These are phyloP conservation scores for Talaromyces sp. DNA, from an alignment of 2,329 filamentous ascomycete genomes.

Conservation along the genomic window DNA sequence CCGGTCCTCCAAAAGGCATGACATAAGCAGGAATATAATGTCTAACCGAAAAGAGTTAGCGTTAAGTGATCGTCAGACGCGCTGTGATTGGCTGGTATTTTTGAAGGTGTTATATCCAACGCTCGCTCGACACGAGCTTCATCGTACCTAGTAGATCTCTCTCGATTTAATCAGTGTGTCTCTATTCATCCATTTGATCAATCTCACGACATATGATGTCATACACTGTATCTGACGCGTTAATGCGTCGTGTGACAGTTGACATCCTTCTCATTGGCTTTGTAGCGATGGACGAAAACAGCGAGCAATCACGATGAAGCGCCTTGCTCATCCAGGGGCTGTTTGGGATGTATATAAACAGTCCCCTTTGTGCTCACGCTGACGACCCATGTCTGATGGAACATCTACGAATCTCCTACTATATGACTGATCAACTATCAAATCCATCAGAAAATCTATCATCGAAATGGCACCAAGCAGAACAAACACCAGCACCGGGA, in stretches of 20 bases:
- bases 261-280: not conserved
- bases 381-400: too few species aligned
- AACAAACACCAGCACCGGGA: not conserved
- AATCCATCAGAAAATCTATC: not conserved
- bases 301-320: not conserved
- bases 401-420: not conserved
- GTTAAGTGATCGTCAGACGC: not conserved
- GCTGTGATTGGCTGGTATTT: not conserved
- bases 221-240: not conserved
- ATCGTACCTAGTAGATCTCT: not conserved
- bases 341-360: not conserved
- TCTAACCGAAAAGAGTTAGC: not conserved
- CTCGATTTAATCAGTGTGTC: not conserved
- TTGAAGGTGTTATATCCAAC: not conserved
- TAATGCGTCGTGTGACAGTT: not conserved
- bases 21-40: not conserved
- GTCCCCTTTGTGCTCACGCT: not conserved
- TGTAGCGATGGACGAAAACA: not conserved
- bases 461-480: conserved; percentile 3
- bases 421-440: not conserved
- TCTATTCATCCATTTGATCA: not conserved
- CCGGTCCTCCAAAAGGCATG: not conserved
- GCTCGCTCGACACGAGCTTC: not conserved
- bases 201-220: not conserved
- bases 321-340: not conserved